Percentiles rank a stretch among this genome's conserved stretches.
phyloP scores from a whole-genome alignment of 2,329 filamentous ascomycete genomes.

The Botrytis elliptica region DNA sequence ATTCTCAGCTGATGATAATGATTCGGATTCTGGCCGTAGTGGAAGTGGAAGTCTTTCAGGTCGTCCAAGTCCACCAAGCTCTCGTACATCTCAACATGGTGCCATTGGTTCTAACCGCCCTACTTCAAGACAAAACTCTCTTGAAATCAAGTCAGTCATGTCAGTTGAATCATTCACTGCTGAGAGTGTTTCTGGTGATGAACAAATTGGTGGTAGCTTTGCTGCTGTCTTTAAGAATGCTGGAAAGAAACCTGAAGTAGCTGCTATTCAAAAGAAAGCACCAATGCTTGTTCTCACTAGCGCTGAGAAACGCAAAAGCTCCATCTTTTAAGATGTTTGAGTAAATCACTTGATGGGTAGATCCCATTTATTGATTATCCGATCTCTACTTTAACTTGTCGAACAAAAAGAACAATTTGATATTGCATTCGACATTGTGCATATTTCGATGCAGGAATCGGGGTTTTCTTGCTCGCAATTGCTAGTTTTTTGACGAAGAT shows the following conservation, averaged over 20 bases:
- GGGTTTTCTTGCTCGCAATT: constrained; percentile 26
- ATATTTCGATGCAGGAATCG: constrained; percentile 31
- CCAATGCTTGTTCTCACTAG: constrained; percentile 85
- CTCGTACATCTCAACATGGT: constrained; percentile 74
- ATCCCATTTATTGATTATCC: constrained; percentile 37
- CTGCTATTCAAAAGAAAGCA: constrained; percentile 71
- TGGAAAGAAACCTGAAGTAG: constrained; percentile 54
- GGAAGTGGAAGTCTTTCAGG: constrained; percentile 79
- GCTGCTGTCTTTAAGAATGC: constrained; percentile 65
- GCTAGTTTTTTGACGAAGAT: constrained; percentile 35
- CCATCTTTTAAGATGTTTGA: constrained; percentile 51
- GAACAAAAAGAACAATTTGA: constrained; percentile 37
- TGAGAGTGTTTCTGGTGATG: constrained; percentile 66
- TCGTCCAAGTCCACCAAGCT: constrained; percentile 65
- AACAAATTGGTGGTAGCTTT: constrained; percentile 61
- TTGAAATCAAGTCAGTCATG: constrained; percentile 51
- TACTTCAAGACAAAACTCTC: constrained; percentile 60
- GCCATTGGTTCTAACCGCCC: constrained; percentile 88
- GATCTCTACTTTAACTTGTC: constrained; percentile 33
- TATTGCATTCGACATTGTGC: constrained; percentile 42
- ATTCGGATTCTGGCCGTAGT: constrained; percentile 67
- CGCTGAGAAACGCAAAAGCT: constrained; percentile 85
- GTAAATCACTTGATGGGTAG: constrained; percentile 35
- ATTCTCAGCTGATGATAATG: constrained; percentile 69
- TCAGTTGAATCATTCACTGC: constrained; percentile 51